These are phyloP conservation scores for Tolypocladium guangdongense DNA, from an alignment of 2,329 filamentous ascomycete genomes.

Conservation along the genomic window DNA sequence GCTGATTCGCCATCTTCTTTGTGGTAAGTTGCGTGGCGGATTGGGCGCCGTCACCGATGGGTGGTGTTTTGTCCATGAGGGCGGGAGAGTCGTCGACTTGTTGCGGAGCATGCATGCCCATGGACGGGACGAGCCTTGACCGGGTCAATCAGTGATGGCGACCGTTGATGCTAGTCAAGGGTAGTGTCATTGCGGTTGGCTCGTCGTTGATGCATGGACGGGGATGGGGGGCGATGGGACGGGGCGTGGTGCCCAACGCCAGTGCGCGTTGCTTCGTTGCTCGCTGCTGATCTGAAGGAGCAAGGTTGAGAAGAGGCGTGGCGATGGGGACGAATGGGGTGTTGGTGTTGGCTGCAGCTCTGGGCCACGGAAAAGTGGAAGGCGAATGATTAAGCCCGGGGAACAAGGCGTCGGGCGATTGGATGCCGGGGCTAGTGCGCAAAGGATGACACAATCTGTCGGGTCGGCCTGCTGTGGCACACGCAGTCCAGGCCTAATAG, in stretches of 20 bases:
- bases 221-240: slow-evolving; percentile 6
- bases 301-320: background rate
- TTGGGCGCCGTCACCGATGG: slow-evolving; percentile 7
- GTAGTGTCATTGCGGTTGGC: slow-evolving; percentile 24
- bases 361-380: slow-evolving; percentile 2
- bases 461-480: slow-evolving; percentile 6
- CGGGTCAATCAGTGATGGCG: slow-evolving; percentile 16
- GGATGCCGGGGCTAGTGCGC: slow-evolving; percentile 2
- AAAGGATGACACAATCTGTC: slow-evolving; percentile 7
- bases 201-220: slow-evolving; percentile 17
- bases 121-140: slow-evolving; percentile 18
- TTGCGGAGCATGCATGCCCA: slow-evolving; percentile 21
- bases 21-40: slow-evolving; percentile 8
- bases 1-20: slow-evolving; percentile 8
- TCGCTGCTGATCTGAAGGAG: background rate
- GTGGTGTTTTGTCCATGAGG: slow-evolving; percentile 24
- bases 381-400: slow-evolving; percentile 1
- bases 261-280: background rate
- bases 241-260: slow-evolving; percentile 1
- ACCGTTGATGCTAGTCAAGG: slow-evolving; percentile 11
- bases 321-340: background rate
- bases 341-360: slow-evolving; percentile 3
- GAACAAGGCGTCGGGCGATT: slow-evolving; percentile 2
- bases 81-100: slow-evolving; percentile 14
- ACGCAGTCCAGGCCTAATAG: slow-evolving; percentile 1